Percentiles rank a stretch among this genome's conserved stretches.
Evolutionary conservation across 805 yeast species (phyloP).

Genomic region (Candida nitratophila): DNA sequence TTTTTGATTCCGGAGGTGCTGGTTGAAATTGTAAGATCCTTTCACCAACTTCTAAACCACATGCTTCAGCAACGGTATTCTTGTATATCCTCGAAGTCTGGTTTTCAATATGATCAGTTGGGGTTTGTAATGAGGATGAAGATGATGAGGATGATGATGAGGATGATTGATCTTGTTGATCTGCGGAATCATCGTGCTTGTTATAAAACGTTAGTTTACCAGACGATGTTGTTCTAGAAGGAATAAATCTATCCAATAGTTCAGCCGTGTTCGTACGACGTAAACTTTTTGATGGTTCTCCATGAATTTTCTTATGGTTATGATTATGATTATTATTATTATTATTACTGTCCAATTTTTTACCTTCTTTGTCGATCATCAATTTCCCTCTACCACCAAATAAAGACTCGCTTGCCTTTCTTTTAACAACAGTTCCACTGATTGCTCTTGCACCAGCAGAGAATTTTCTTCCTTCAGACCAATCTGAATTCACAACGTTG

Average conservation of each 20-base stretch:
- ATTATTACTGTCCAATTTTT: conserved; percentile 3
- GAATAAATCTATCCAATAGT: conserved; percentile 50
- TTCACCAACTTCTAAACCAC: conserved; percentile 79
- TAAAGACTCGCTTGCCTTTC: not conserved
- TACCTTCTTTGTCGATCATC: not conserved
- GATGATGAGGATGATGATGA: not conserved
- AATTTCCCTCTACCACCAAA: conserved; percentile 1
- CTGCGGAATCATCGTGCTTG: not conserved
- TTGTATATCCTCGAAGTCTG: conserved; percentile 56
- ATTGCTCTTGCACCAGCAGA: not conserved
- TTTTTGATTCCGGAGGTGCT: conserved; percentile 59
- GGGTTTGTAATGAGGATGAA: not conserved
- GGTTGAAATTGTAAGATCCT: conserved; percentile 83
- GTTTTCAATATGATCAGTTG: conserved; percentile 40
- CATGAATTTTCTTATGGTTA: not conserved
- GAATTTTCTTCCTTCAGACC: conserved; percentile 14
- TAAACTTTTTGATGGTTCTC: conserved; percentile 17
- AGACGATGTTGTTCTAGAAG: conserved; percentile 44
- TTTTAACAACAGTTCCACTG: not conserved
- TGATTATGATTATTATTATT: not conserved
- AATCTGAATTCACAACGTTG: conserved; percentile 27
- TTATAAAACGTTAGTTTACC: conserved; percentile 34
- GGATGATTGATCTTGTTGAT: not conserved
- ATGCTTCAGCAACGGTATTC: conserved; percentile 86
- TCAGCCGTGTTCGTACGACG: conserved; percentile 30